Percentiles rank a stretch among this genome's conserved stretches.
These are phyloP conservation scores for Arthrobotrys sinensis DNA, from an alignment of 2,329 filamentous ascomycete species.

Conservation along the genomic window DNA sequence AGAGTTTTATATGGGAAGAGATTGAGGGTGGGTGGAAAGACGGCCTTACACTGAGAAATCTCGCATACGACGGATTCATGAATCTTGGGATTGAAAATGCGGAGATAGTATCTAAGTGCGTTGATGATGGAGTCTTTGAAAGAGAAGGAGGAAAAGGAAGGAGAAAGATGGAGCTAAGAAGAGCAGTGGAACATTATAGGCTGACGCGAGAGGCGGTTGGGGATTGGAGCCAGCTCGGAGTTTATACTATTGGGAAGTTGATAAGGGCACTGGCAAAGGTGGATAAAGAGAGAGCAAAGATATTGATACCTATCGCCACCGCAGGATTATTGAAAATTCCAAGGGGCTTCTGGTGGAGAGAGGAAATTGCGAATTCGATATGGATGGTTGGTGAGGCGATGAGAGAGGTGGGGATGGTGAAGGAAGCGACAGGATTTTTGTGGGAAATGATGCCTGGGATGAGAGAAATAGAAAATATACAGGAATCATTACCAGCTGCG, in stretches of 20 bases:
- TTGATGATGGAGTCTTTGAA: constrained; percentile 36
- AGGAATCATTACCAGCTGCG: not conserved
- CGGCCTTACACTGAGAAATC: constrained; percentile 25
- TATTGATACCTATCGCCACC: constrained; percentile 9
- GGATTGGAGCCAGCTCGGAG: constrained; percentile 32
- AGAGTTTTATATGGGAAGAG: constrained; percentile 41
- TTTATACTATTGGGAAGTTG: constrained; percentile 30
- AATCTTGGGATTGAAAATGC: constrained; percentile 16
- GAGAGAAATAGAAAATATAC: not conserved
- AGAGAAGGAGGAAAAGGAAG: constrained; percentile 25
- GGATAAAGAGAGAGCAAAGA: constrained; percentile 11
- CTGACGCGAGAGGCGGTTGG: constrained; percentile 16
- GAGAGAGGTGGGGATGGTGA: constrained; percentile 34
- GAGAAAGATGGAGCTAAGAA: constrained; percentile 41
- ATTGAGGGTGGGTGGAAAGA: constrained; percentile 33
- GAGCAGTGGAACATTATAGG: constrained; percentile 36
- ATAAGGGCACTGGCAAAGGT: constrained; percentile 45
- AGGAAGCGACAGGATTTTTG: constrained; percentile 3
- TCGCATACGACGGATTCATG: constrained; percentile 35
- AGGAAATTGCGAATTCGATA: constrained; percentile 18
- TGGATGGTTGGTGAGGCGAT: constrained; percentile 39
- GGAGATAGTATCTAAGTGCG: constrained; percentile 22
- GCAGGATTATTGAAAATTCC: constrained; percentile 22
- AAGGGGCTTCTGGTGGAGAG: not conserved
- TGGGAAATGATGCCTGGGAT: constrained; percentile 1